Conservation (phyloP, 768 basidiomycete species). For the Hypholoma fasciculare region DNA sequence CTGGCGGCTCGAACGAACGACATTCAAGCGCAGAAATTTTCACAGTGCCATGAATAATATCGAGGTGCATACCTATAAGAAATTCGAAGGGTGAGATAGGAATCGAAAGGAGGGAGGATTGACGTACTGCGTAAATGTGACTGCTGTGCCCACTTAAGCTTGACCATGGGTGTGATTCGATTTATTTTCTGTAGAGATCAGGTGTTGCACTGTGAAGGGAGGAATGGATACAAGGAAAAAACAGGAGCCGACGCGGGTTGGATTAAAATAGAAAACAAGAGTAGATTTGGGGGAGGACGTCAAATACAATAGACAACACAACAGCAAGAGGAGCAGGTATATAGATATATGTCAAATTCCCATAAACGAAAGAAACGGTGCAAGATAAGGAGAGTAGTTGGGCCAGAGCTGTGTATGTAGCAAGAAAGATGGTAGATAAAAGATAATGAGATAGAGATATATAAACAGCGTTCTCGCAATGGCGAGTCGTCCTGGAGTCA, state of each 20-base stretch:
- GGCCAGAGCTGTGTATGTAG: not conserved
- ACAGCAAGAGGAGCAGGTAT: conserved; percentile 5
- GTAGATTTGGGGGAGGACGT: conserved; percentile 9
- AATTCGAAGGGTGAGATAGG: no score
- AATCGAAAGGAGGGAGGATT: no score
- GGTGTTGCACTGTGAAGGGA: not conserved
- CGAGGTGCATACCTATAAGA: no score
- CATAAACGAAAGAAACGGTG: conserved; percentile 4
- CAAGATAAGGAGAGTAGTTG: conserved; percentile 4
- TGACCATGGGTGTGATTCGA: no score
- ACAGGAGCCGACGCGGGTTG: not conserved
- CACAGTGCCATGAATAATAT: no score
- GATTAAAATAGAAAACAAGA: conserved; percentile 1
- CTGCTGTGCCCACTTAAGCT: no score
- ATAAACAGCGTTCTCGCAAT: not conserved
- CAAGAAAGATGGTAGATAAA: conserved; percentile 1
- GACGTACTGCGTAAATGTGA: no score
- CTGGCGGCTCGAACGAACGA: no score
- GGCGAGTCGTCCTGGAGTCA: not conserved
- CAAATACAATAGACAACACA: conserved; percentile 14
- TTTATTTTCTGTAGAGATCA: not conserved
- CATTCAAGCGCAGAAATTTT: no score
- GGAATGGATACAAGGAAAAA: not conserved
- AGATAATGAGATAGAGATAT: conserved; percentile 1
- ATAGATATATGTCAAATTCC: conserved; percentile 11